Base-by-base conservation (phyloP, 1,284 basidiomycete species). In the Cystodermella granulosa region DNA sequence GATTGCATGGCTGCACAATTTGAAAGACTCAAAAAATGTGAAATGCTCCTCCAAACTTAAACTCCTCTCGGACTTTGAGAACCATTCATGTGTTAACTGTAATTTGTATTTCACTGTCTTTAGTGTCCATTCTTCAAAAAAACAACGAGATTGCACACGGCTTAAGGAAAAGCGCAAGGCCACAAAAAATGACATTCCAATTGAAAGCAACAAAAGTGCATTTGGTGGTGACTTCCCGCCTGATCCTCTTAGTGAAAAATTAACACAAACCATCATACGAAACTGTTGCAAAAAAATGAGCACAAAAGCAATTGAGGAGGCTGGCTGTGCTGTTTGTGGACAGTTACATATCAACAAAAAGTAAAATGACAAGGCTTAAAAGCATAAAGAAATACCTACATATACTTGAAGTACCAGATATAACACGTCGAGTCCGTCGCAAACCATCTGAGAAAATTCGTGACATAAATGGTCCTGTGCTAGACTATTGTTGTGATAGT, bases 391-490 rank as follows among this genome's bases (percentile, higher is more conserved):
- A 31, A 11, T 11, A 11, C 11, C n/a, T 31, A n/a, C 28, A 31
- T 31, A 31, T 31, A 31, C 28, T 31, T n/a, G n/a, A 31, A 31
- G 11, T n/a, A 31, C 28, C 28, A 11, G 28, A n/a, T 31, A n/a
- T 31, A 31, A 31, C 28, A 31, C 11, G 28, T 11, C 11, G 11
- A 31, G 28, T 11, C 11, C 11, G 28, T 11, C n/a, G 11, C 11
- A 11, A 11, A 31, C n/a, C 28, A 31, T 11, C 11, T 31, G n/a
- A 11, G 28, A 31, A 31, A 2, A 42, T 51, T 16, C 11, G 23
- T 8, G 53, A 55, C n/a, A 22, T 35, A 5, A 37, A 37, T n/a
- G 53, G 51, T 8, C 58, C 60, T 42, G 48, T 62, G 8, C 7
- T 60, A 17, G 59, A 53, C 20, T 22, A 13, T 5, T 23, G 16